Evolutionary conservation across 805 yeast genomes (phyloP), one percentile per base, ranked within the genome.

Genomic region (Starmerella gropengiesseri): DNA sequence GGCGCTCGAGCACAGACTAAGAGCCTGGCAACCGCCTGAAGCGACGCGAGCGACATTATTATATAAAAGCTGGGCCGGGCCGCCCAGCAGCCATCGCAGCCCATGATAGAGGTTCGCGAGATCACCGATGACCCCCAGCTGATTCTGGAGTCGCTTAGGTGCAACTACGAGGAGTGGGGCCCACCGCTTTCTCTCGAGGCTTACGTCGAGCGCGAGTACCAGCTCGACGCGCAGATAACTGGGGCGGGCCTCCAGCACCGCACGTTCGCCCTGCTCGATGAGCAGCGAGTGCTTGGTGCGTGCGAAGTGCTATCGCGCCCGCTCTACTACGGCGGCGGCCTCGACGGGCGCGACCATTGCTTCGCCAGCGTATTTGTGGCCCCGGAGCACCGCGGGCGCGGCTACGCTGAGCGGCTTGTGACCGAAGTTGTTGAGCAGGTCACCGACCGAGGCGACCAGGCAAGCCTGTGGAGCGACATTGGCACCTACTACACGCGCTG

Each of bases 231-330:
- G 4, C 33, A 33, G 19, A 27, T 34, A 11, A 14, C 20, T 2
- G 19, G 33, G 2, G 34, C 30, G 14, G 37, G 37, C 13, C 37
- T 23, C 21, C 17, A n/a, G 14, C 46, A 42, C 43, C 37, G 46
- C 11, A 20, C 29, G 11, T 45, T 37, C 20, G 48, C 43, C 5
- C 23, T 45, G 7, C 26, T 33, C 7, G 30, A 21, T 9, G 43
- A 36, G 19, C 16, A 12, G 3, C 16, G 28, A 28, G 34, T 44
- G 7, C n/a, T 36, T 9, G 48, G 40, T 1, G 41, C 51, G 7
- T 47, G 51, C 31, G 51, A 47, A 32, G 45, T 44, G n/a, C 35
- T 47, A 16, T 17, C 37, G n/a, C 49, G 49, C 7, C 48, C 46
- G 22, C 39, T 47, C 7, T 47, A 47, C 37, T 31, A 25, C 29